A percentile compares a stretch with the other conserved stretches of the same genome.
Conservation (phyloP, 257 asterid genomes). For the Rhazya stricta region DNA sequence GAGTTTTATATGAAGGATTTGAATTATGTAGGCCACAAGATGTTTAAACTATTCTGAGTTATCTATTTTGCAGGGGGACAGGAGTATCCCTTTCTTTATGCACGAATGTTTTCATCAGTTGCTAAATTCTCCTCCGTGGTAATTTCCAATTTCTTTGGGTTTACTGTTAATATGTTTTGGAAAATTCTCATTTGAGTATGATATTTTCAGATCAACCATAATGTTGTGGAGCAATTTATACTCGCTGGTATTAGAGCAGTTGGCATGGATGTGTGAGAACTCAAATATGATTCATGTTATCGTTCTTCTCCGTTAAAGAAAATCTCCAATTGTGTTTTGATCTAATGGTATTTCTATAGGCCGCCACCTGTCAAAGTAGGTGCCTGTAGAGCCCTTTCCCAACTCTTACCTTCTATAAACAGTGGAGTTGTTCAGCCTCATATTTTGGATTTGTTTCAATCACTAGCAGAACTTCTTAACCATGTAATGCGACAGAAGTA, state of each 20-base stretch:
- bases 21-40: not conserved
- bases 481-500: slow-evolving; percentile 41
- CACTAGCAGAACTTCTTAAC: slow-evolving; percentile 81
- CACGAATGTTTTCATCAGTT: slow-evolving; percentile 80
- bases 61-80: slow-evolving; percentile 50
- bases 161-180: slow-evolving; percentile 2
- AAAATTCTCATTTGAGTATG: slow-evolving; percentile 21
- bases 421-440: slow-evolving; percentile 58
- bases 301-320: slow-evolving; percentile 11
- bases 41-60: slow-evolving; percentile 5
- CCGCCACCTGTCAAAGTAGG: slow-evolving; percentile 95
- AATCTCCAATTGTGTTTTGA: slow-evolving; percentile 5
- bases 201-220: slow-evolving; percentile 60
- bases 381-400: slow-evolving; percentile 88
- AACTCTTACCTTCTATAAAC: slow-evolving; percentile 72
- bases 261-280: slow-evolving; percentile 89
- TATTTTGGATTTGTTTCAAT: slow-evolving; percentile 60
- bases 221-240: slow-evolving; percentile 58
- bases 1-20: slow-evolving; percentile 1
- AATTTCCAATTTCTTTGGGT: slow-evolving; percentile 21
- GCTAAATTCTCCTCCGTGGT: slow-evolving; percentile 85
- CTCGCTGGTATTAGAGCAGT: slow-evolving; percentile 72
- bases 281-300: slow-evolving; percentile 12
- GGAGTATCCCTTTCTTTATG: slow-evolving; percentile 84
- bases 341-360: slow-evolving; percentile 39